A percentile compares a stretch with the other conserved stretches of the same genome.
Evolutionary conservation across 148 eudicot genomes (phyloP).

Genomic region (Rhododendron vialii): DNA sequence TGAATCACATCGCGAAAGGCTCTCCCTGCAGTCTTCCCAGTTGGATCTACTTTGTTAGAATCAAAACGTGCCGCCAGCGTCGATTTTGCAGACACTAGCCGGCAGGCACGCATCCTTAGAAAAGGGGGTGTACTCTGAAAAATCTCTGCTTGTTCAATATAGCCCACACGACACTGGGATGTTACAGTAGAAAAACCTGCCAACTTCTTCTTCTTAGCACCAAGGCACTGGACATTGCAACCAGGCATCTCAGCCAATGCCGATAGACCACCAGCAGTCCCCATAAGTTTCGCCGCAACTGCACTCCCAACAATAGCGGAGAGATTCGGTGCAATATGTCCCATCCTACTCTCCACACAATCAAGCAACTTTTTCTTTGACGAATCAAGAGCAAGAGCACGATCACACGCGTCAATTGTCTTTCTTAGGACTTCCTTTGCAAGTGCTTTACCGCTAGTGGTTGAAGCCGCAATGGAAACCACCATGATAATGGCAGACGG

Average conservation of each 20-base stretch:
- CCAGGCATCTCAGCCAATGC: conserved; percentile 94
- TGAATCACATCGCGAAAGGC: conserved; percentile 61
- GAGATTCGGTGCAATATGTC: conserved; percentile 87
- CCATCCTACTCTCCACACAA: conserved; percentile 94
- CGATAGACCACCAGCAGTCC: conserved; percentile 86
- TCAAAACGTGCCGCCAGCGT: conserved; percentile 95
- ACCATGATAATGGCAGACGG: conserved; percentile 92
- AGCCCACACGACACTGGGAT: conserved; percentile 86
- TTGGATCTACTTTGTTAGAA: conserved; percentile 70
- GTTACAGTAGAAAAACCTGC: conserved; percentile 92
- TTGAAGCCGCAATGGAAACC: conserved; percentile 94
- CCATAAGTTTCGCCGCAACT: conserved; percentile 95
- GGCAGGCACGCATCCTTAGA: conserved; percentile 75
- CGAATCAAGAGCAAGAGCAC: conserved; percentile 80
- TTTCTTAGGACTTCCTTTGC: conserved; percentile 73
- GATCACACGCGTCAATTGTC: conserved; percentile 89
- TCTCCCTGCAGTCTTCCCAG: conserved; percentile 79
- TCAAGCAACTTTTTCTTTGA: conserved; percentile 88
- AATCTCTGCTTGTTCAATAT: conserved; percentile 71
- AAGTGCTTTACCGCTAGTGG: conserved; percentile 91
- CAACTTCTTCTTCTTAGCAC: conserved; percentile 75
- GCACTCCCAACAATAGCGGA: conserved; percentile 92
- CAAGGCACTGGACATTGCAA: conserved; percentile 88
- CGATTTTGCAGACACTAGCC: conserved; percentile 75
- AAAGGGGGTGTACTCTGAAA: conserved; percentile 84